Evolutionary conservation across 2,329 filamentous ascomycete genomes (phyloP).

Genomic region (Diaporthe citrichinensis): DNA sequence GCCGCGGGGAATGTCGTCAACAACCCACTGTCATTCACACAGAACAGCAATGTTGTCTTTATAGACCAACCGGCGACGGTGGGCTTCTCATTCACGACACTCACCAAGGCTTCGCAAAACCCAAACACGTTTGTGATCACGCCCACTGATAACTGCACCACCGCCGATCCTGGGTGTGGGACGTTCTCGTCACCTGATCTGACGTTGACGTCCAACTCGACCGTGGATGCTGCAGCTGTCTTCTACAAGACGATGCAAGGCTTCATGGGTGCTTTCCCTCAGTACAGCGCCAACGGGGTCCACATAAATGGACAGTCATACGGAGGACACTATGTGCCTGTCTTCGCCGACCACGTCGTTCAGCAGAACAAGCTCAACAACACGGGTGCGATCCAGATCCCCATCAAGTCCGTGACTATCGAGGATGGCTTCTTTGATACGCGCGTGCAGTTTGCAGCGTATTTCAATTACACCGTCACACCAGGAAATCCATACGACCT

Average conservation of each 20-base stretch:
- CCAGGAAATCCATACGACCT: conserved; percentile 11
- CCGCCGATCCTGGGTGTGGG: conserved; percentile 56
- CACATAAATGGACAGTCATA: conserved; percentile 63
- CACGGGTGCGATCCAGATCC: conserved; percentile 53
- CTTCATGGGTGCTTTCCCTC: conserved; percentile 8
- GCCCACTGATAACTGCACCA: conserved; percentile 50
- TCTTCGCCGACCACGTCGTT: conserved; percentile 59
- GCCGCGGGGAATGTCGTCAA: conserved; percentile 57
- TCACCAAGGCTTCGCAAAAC: conserved; percentile 45
- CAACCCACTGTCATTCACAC: conserved; percentile 69
- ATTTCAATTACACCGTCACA: conserved; percentile 11
- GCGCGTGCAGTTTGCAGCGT: conserved; percentile 39
- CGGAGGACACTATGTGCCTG: conserved; percentile 64
- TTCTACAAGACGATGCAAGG: conserved; percentile 27
- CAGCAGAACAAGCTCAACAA: conserved; percentile 55
- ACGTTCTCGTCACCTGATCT: conserved; percentile 55
- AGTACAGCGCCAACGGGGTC: conserved; percentile 21
- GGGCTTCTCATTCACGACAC: conserved; percentile 62
- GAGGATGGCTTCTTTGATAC: conserved; percentile 60
- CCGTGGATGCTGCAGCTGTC: conserved; percentile 16
- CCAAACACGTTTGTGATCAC: conserved; percentile 12
- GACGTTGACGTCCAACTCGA: conserved; percentile 20
- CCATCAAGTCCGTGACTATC: conserved; percentile 59
- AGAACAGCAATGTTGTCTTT: conserved; percentile 64
- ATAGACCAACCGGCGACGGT: conserved; percentile 69